Conservation (phyloP, 129 eudicot species). For the Solidago caesia region DNA sequence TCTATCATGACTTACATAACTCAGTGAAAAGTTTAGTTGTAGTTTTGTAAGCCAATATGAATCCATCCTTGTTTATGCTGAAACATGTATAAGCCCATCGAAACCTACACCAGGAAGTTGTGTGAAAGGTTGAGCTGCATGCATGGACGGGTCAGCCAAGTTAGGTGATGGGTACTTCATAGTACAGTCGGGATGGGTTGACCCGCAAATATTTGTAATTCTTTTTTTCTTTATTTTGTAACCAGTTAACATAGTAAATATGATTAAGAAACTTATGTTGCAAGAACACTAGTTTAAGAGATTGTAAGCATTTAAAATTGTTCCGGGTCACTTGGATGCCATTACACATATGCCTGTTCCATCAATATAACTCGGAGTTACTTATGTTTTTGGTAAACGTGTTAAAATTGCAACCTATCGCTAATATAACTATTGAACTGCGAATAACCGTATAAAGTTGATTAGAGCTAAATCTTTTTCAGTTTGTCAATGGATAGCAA, state of each 20-base stretch:
- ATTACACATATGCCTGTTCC: background rate
- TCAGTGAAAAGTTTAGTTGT: constrained; percentile 8
- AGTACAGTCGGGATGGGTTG: background rate
- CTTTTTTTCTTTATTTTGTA: background rate
- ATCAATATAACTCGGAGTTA: background rate
- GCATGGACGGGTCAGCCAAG: background rate
- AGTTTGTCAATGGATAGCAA: constrained; percentile 39
- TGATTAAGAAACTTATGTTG: background rate
- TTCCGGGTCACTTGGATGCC: background rate
- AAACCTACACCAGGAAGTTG: background rate
- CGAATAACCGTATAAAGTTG: background rate
- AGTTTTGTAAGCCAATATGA: background rate
- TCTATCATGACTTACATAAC: background rate
- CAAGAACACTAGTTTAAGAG: background rate
- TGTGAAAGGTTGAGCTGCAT: background rate
- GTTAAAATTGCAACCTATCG: background rate
- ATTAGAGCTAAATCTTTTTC: constrained; percentile 16
- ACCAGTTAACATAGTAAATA: no score
- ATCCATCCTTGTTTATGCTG: background rate
- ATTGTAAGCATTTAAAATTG: background rate
- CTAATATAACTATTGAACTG: constrained; percentile 1
- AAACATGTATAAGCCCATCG: background rate
- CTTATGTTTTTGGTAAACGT: background rate
- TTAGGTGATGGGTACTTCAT: background rate
- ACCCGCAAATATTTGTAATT: background rate